Evolutionary conservation across 768 basidiomycete genomes (phyloP), one percentile per base, ranked within the genome.

Genomic region (Mycena indigotica): DNA sequence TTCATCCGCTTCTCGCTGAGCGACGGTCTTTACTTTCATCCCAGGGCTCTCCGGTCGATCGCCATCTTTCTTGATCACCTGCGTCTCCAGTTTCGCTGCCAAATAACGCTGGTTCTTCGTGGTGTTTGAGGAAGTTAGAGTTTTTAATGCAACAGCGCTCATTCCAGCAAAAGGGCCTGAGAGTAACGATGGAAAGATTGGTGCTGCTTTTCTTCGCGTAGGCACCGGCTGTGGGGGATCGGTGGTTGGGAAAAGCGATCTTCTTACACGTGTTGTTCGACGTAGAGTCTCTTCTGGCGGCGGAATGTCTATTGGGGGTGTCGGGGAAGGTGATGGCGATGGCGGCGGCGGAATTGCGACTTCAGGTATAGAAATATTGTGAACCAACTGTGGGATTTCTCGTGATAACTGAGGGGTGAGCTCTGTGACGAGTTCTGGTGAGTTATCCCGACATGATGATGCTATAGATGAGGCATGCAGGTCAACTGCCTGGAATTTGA

Each of bases 11-110:
- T 86, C 79, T 62, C 84, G 81, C 73, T 93, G 88, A 10, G 80
- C 67, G 49, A 84, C 77, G 2, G 88, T 90, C 64, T 81, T 80
- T 45, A 88, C 79, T 69, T 89, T 90, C 50, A 89, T 84, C n/a
- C 76, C 80, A 5, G 91, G 91, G 66, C 91, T 93, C 60, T 87
- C 89, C 10, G 91, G 91, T 53, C 91, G 76, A 30, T 73, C 68
- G 26, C 91, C 91, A 40, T 85, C 80, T 69, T 81, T 89, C 48
- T 84, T 78, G 28, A 93, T 74, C 19, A 93, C 80, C 69, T 89
- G 83, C 30, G 82, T 90, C 69, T 88, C 84, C 35, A 93, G 70
- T 59, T 78, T 80, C 2, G 79, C 82, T 4, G 82, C 75, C 23
- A 83, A 62, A 49, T 86, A 89, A 49, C 78, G 74, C 73, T 93